These are phyloP conservation scores for Spathaspora arborariae DNA, from an alignment of 805 yeast species.

Conservation along the genomic window DNA sequence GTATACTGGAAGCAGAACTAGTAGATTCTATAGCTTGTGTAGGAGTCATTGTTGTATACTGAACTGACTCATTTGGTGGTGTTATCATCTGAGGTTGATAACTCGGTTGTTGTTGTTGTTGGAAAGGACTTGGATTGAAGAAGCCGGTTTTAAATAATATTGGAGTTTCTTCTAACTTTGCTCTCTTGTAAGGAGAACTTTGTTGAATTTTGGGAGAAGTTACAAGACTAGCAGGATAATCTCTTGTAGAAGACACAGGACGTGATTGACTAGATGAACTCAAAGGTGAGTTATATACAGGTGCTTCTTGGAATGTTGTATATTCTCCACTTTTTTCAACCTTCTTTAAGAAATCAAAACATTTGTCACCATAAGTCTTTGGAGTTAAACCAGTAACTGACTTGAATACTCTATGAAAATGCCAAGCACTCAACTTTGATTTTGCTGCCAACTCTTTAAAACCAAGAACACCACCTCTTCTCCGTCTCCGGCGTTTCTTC, in stretches of 20 bases:
- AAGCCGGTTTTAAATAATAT: neutral
- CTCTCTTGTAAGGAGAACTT: neutral
- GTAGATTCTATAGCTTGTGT: neutral
- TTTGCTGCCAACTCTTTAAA: constrained; percentile 86
- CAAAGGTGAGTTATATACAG: neutral
- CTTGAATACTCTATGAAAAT: constrained; percentile 87
- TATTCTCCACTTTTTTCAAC: constrained; percentile 17
- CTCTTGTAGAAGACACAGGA: neutral
- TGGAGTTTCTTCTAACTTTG: neutral
- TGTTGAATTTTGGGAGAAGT: neutral
- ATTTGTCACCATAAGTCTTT: constrained; percentile 82
- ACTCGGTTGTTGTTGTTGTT: neutral
- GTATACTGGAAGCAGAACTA: neutral
- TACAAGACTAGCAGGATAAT: neutral
- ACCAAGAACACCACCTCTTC: constrained; percentile 77
- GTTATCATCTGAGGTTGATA: neutral
- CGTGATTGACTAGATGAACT: neutral
- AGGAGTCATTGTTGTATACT: neutral
- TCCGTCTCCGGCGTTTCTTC: constrained; percentile 38
- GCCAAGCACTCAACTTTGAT: constrained; percentile 85
- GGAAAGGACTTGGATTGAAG: neutral
- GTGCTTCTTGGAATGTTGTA: constrained; percentile 7
- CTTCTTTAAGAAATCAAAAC: constrained; percentile 56
- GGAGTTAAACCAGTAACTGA: constrained; percentile 84
- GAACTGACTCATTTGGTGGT: neutral